These are phyloP conservation scores for Scheffersomyces lignicola DNA, from an alignment of 1,139 yeast species.

Conservation along the genomic window DNA sequence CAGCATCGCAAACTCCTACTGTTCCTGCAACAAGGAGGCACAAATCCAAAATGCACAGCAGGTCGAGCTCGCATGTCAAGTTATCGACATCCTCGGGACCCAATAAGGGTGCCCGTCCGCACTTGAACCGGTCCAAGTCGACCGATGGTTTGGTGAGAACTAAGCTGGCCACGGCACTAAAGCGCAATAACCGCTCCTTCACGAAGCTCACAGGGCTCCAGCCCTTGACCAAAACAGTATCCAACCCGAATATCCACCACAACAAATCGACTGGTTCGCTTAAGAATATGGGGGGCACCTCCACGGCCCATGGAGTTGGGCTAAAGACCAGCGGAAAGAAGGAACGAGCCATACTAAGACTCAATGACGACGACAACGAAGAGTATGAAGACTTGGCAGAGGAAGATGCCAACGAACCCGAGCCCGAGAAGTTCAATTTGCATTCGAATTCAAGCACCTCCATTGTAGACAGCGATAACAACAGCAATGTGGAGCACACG, in stretches of 20 bases:
- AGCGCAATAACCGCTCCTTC: slow-evolving; percentile 38
- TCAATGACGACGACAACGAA: slow-evolving; percentile 37
- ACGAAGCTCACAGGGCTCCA: slow-evolving; percentile 39
- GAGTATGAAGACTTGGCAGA: slow-evolving; percentile 20
- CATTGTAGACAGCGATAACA: slow-evolving; percentile 1
- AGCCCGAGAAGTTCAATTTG: slow-evolving; percentile 12
- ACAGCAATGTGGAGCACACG: not conserved
- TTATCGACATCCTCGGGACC: slow-evolving; percentile 14
- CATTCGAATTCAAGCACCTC: slow-evolving; percentile 2
- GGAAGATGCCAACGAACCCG: slow-evolving; percentile 11
- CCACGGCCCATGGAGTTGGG: slow-evolving; percentile 22
- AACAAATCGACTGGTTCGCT: slow-evolving; percentile 38
- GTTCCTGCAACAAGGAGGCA: too few relatives aligned
- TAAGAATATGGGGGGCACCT: slow-evolving; percentile 16
- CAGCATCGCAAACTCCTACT: slow-evolving; percentile 1
- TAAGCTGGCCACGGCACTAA: slow-evolving; percentile 22
- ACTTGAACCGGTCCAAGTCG: slow-evolving; percentile 41
- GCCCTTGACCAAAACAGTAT: slow-evolving; percentile 41
- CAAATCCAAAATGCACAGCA: slow-evolving; percentile 22
- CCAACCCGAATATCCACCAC: slow-evolving; percentile 29
- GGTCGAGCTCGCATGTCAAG: slow-evolving; percentile 39
- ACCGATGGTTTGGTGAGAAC: slow-evolving; percentile 39
- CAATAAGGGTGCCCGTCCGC: slow-evolving; percentile 23
- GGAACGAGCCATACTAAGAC: slow-evolving; percentile 40
- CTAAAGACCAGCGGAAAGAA: slow-evolving; percentile 40